Conservation (phyloP, 78 protist genomes). For the Dictyostelium discoideum region DNA sequence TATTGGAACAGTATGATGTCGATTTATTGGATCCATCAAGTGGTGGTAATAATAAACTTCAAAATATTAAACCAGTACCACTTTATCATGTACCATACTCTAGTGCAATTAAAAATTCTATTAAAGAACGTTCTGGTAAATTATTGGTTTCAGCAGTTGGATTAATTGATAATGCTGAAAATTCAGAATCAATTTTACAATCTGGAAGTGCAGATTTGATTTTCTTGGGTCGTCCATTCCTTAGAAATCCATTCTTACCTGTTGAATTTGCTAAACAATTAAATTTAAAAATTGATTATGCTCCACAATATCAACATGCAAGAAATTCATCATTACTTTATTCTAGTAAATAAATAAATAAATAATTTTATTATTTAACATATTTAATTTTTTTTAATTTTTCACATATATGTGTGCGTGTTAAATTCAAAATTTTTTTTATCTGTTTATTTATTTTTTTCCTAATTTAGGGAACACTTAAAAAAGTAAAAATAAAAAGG, state of each 20-base stretch:
- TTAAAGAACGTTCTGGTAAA: neutral
- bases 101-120: neutral
- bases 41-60: slow-evolving; percentile 39
- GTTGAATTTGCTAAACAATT: slow-evolving; percentile 13
- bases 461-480: too few relatives aligned
- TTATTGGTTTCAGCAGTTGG: slow-evolving; percentile 36
- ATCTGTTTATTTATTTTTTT: too few relatives aligned
- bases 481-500: too few relatives aligned
- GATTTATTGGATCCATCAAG: slow-evolving; percentile 62
- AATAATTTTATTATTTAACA: too few relatives aligned
- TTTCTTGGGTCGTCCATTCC: slow-evolving; percentile 19
- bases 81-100: slow-evolving; percentile 53
- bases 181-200: slow-evolving; percentile 13
- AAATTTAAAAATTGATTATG: neutral
- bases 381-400: too few relatives aligned
- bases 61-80: neutral
- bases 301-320: neutral
- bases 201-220: slow-evolving; percentile 17
- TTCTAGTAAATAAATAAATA: neutral
- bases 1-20: neutral
- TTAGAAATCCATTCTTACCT: slow-evolving; percentile 32
- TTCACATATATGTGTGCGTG: neutral
- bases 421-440: too few relatives aligned
- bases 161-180: slow-evolving; percentile 15
- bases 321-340: neutral